Conservation (phyloP, 1,284 basidiomycete genomes). For the Ganoderma sinense region DNA sequence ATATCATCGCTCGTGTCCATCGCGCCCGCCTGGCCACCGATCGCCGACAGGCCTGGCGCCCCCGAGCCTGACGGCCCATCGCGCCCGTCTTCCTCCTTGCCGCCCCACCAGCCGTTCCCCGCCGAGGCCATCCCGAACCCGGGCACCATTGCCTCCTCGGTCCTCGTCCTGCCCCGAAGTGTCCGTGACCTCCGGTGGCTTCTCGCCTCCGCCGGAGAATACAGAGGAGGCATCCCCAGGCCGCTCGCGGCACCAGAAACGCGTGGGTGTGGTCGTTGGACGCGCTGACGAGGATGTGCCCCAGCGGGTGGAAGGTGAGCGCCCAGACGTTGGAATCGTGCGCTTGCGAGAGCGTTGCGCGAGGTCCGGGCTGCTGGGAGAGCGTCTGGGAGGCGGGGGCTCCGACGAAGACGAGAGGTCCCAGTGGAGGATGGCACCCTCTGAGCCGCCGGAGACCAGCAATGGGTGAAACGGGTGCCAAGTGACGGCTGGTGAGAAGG, state of each 20-base stretch:
- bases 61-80: slow-evolving; percentile 18
- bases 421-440: slow-evolving; percentile 95
- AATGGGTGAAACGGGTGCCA: slow-evolving; percentile 97
- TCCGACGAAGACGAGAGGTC: slow-evolving; percentile 63
- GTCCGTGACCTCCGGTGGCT: slow-evolving; percentile 70
- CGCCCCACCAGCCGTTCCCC: slow-evolving; percentile 19
- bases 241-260: slow-evolving; percentile 94
- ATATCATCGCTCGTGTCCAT: slow-evolving; percentile 32
- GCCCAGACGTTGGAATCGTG: slow-evolving; percentile 99
- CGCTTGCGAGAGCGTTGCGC: slow-evolving; percentile 87
- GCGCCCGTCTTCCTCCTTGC: slow-evolving; percentile 31
- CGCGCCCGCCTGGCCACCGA: slow-evolving; percentile 3
- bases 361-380: slow-evolving; percentile 57
- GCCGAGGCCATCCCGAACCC: slow-evolving; percentile 46
- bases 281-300: slow-evolving; percentile 91
- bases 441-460: slow-evolving; percentile 92
- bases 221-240: slow-evolving; percentile 78
- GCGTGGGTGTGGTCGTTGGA: slow-evolving; percentile 96
- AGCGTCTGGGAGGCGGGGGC: slow-evolving; percentile 41
- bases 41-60: slow-evolving; percentile 17
- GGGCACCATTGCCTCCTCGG: slow-evolving; percentile 66
- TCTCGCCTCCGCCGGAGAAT: slow-evolving; percentile 79
- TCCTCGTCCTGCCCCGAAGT: slow-evolving; percentile 69
- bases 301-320: slow-evolving; percentile 94
- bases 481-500: slow-evolving; percentile 67